Base-by-base conservation (phyloP, 179 eudicot genomes). In the Silene noctiflora region DNA sequence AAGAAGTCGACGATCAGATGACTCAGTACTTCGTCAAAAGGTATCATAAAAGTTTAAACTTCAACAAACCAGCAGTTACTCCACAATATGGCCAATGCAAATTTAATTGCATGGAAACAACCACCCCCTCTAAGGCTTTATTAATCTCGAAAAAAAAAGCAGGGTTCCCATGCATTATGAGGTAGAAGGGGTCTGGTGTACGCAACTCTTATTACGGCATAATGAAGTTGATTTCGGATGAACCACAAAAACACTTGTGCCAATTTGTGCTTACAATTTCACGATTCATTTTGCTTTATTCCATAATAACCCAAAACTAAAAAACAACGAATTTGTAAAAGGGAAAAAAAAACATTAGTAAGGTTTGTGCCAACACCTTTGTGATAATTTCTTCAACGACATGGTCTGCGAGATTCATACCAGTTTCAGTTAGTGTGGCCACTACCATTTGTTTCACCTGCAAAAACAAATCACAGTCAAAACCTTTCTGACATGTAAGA, bases 361-460 rank as follows among this genome's bases (percentile, higher is more conserved):
- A 14, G 63, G 67, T 58, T 76, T 29, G 77, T 71, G 59, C 39
- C 17, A 71, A 44, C 8, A 95, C 99, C 99, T 95, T 95, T 77
- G 91, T 92, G 76, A 95, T 95, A 81, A 95, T 95, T 76, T 94
- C 93, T 86, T 95, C 97, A 48, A 95, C 93, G 58, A 95, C 97
- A 76, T 86, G 89, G 67, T 95, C 99, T 42, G 97, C 96, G 58
- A 95, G 98, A 83, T 93, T 95, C 99, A 95, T 95, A 63, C 98
- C 99, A 73, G 98, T 93, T 87, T 95, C 99, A 76, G 99, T 96
- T 69, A 95, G 89, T 63, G 99, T 95, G 29, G 99, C 99, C 74
- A 95, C 99, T 29, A 95, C 99, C 99, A 95, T 95, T 89, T 95
- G 99, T 87, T 95, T 95, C 84, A 95, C 98, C 99, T 94, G 72